Conservation (phyloP, 176 grass and related monocot genomes). For the Oryza coarctata region DNA sequence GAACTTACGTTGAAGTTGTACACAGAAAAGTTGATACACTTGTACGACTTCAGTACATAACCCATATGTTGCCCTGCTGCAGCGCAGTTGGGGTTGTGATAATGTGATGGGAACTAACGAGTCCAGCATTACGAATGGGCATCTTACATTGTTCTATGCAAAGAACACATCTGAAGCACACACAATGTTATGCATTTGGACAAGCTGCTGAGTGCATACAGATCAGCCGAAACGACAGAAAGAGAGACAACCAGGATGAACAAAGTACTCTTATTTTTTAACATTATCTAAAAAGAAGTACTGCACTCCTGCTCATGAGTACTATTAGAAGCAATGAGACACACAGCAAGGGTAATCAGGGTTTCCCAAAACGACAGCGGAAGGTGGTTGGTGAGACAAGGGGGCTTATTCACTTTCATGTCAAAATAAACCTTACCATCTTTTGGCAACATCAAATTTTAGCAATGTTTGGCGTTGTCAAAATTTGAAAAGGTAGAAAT, state of each 20-base stretch:
- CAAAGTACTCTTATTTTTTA: background rate
- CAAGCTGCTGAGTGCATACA: background rate
- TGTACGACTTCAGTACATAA: background rate
- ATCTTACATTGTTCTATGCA: background rate
- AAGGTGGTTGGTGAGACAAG: constrained; percentile 7
- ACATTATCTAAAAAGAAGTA: background rate
- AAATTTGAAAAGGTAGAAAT: too few relatives aligned
- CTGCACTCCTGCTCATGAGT: too few relatives aligned
- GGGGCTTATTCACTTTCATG: too few relatives aligned
- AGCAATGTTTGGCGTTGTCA: too few relatives aligned
- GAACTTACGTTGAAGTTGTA: background rate
- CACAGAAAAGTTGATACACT: background rate
- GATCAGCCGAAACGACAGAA: background rate
- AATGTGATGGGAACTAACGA: background rate
- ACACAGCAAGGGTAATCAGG: too few relatives aligned
- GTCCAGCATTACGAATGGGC: background rate
- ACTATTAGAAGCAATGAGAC: background rate
- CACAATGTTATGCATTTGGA: background rate
- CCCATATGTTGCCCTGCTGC: background rate
- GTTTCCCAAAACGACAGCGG: background rate
- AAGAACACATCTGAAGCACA: background rate
- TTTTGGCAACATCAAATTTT: too few relatives aligned
- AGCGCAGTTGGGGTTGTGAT: background rate
- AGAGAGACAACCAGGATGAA: background rate
- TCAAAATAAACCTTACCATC: too few relatives aligned